These are phyloP conservation scores for Mentha longifolia DNA, from an alignment of 257 asterid species.

Conservation along the genomic window DNA sequence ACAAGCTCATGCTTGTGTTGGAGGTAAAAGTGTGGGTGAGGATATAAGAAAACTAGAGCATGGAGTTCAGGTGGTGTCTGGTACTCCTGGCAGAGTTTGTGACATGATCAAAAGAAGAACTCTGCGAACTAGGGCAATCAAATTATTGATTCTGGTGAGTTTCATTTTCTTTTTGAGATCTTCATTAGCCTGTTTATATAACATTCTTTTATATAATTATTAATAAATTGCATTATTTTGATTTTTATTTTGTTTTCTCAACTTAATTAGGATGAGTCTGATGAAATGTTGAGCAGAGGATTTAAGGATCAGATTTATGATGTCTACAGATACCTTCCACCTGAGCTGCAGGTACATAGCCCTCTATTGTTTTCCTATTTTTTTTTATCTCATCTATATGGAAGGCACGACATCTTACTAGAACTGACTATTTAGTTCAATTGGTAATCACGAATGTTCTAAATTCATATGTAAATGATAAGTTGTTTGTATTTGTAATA, in stretches of 20 bases:
- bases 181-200: not conserved
- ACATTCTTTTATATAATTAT: not conserved
- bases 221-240: not conserved
- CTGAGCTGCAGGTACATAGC: slow-evolving; percentile 78
- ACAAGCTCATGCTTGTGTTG: slow-evolving; percentile 92
- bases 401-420: not conserved
- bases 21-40: slow-evolving; percentile 93
- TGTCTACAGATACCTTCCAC: slow-evolving; percentile 95
- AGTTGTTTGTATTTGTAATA: slow-evolving; percentile 6
- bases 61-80: too few relatives aligned
- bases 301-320: slow-evolving; percentile 96
- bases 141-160: slow-evolving; percentile 73
- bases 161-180: not conserved
- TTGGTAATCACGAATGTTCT: not conserved
- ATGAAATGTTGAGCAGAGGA: slow-evolving; percentile 97
- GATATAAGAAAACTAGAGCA: slow-evolving; percentile 41
- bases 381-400: not conserved
- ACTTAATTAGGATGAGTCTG: slow-evolving; percentile 79
- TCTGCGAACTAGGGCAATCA: slow-evolving; percentile 70
- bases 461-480: not conserved
- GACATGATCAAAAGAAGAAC: too few relatives aligned
- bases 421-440: not conserved
- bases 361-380: not conserved
- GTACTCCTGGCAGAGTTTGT: too few relatives aligned
- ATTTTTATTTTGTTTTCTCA: slow-evolving; percentile 12